Evolutionary conservation across 345 rosid species (phyloP), one percentile per base, ranked within the genome.

Genomic region (Eutrema japonicum): DNA sequence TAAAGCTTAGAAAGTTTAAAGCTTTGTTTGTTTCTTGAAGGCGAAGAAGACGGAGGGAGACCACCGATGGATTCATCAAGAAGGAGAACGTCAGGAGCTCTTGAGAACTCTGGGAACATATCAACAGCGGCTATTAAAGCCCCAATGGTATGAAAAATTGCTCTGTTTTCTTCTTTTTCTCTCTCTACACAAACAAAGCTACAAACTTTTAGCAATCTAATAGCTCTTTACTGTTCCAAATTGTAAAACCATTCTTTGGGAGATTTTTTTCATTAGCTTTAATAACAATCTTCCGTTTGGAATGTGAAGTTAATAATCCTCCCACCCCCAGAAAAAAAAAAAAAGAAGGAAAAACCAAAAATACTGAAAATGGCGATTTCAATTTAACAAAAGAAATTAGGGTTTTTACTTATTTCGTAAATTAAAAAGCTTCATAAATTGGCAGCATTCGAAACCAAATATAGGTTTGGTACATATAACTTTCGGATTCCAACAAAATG

Each of bases 41-140:
- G 87, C 4, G 96, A 85, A 49, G 86, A 85, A 50, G 93, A 88
- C 7, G 78, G 79, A 12, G 79, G 82, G 7, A 79, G 86, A 36
- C 80, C 78, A 53, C 82, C 88, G 10, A 84, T 84, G 83, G 97
- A 91, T 80, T 81, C 89, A 38, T 79, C 97, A 43, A 68, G 92
- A 67, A 80, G 85, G 78, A 86, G 98, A 78, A 53, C 81, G 62
- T 88, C 97, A 32, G 96, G 92, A 30, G 86, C 86, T 52, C 69
- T 83, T 32, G 68, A 83, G 30, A 83, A 78, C 80, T 75, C 93
- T 38, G 93, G 83, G 54, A 86, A 82, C 62, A 82, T 75, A 68
- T 80, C 90, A 18, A 80, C 96, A 92, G 72, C 45, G 30, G 36
- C 32, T 71, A 27, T 8, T 30, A 70, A 55, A 66, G 78, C 7